These are phyloP conservation scores for Trichoderma sp. DNA, from an alignment of 2,329 filamentous ascomycete species.

Conservation along the genomic window DNA sequence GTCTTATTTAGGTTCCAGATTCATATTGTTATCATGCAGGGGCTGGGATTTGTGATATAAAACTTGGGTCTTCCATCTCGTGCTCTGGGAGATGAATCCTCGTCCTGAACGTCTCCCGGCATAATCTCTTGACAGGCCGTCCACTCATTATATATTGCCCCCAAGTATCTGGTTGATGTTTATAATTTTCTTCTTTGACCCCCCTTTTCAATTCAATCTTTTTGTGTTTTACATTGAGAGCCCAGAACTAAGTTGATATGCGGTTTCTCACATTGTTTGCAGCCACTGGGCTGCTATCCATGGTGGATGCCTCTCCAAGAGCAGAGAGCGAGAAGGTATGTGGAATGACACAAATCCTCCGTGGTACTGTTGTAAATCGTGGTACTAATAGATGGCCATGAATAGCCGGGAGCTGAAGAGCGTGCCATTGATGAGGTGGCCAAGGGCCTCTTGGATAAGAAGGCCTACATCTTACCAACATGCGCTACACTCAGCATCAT, in stretches of 20 bases:
- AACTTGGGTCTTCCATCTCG: not conserved
- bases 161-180: not conserved
- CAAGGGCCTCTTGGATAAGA: not conserved
- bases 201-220: constrained; percentile 1
- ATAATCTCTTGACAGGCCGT: constrained; percentile 17
- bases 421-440: not conserved
- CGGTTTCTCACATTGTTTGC: constrained; percentile 26
- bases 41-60: constrained; percentile 13
- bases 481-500: not conserved
- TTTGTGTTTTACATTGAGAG: not conserved
- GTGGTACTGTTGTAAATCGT: too few species aligned
- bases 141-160: constrained; percentile 9
- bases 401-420: not conserved
- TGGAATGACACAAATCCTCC: not conserved
- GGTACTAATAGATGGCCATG: not conserved
- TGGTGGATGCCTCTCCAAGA: constrained; percentile 29
- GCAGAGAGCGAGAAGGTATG: constrained; percentile 20
- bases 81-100: not conserved
- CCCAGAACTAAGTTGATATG: constrained; percentile 24
- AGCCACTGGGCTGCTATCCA: constrained; percentile 28
- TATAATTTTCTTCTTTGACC: constrained; percentile 4
- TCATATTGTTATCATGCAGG: constrained; percentile 15
- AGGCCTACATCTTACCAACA: not conserved
- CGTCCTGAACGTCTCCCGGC: not conserved
- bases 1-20: constrained; percentile 14